These are phyloP conservation scores for Pelargonium cotyledonis DNA, from an alignment of 441 rosid genomes.

Conservation along the genomic window DNA sequence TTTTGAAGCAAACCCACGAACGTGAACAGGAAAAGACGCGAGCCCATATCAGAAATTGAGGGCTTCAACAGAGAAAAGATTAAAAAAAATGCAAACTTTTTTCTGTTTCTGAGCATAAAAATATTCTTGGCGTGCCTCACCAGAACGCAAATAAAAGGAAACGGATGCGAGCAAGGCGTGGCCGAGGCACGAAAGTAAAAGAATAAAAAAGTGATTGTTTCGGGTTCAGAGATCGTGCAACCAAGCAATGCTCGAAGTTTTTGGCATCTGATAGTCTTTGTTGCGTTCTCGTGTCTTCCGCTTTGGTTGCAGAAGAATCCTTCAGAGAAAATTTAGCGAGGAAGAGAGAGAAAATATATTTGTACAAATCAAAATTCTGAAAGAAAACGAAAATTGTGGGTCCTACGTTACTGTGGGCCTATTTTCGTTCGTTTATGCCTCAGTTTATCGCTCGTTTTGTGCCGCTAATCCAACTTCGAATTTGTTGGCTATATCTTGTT, in stretches of 20 bases:
- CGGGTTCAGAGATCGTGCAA: slow-evolving; percentile 3
- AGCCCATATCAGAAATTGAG: slow-evolving; percentile 22
- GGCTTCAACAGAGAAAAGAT: neutral
- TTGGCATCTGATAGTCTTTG: neutral
- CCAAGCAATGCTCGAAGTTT: neutral
- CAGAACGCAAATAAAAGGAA: slow-evolving; percentile 26
- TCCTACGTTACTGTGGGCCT: neutral
- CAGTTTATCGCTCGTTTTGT: neutral
- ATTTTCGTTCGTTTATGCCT: neutral
- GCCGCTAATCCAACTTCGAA: neutral
- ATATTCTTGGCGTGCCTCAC: slow-evolving; percentile 15
- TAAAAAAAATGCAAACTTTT: neutral
- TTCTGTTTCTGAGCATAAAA: neutral
- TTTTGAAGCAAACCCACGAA: slow-evolving; percentile 26
- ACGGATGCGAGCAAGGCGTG: neutral
- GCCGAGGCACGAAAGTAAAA: neutral
- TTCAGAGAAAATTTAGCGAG: neutral
- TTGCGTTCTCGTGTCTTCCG: neutral
- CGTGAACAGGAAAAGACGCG: slow-evolving; percentile 17
- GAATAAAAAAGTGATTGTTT: neutral
- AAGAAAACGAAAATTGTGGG: neutral
- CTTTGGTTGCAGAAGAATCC: neutral
- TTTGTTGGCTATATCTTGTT: neutral
- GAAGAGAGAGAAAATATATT: neutral
- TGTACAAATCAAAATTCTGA: neutral